Percentiles rank a stretch among this genome's conserved stretches.
phyloP scores from a whole-genome alignment of 805 yeast species.

The Wickerhamiella australiensis region DNA sequence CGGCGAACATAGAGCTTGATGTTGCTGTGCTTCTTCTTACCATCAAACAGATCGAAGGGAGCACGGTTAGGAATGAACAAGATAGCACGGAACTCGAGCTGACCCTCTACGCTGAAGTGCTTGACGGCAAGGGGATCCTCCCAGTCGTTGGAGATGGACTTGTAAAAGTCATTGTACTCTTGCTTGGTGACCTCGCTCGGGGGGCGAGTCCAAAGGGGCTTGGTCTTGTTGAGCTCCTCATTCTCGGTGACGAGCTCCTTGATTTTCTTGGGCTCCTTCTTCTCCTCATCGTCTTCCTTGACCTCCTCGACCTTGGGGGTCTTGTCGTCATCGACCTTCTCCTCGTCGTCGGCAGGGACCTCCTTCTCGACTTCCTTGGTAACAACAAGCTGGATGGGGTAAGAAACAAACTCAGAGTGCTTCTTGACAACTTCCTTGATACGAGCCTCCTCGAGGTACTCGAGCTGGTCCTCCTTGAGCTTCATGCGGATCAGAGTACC shows the following conservation, averaged over 20 bases:
- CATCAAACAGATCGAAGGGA: slow-evolving; percentile 95
- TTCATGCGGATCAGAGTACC: slow-evolving; percentile 93
- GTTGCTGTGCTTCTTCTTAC: slow-evolving; percentile 98
- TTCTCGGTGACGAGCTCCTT: slow-evolving; percentile 90
- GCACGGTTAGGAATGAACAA: slow-evolving; percentile 98
- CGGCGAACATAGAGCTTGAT: slow-evolving; percentile 98
- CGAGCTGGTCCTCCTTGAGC: slow-evolving; percentile 97
- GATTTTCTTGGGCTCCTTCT: slow-evolving; percentile 74
- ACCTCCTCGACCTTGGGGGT: slow-evolving; percentile 68
- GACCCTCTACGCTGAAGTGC: slow-evolving; percentile 99
- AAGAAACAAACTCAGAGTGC: slow-evolving; percentile 98
- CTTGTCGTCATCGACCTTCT: slow-evolving; percentile 44
- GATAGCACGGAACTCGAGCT: slow-evolving; percentile 97
- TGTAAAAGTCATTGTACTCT: slow-evolving; percentile 98
- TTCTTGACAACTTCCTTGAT: slow-evolving; percentile 98
- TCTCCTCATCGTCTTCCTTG: slow-evolving; percentile 57
- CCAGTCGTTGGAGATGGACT: slow-evolving; percentile 99
- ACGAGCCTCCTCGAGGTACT: slow-evolving; percentile 98
- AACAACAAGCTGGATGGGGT: slow-evolving; percentile 97
- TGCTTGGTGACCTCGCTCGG: slow-evolving; percentile 96
- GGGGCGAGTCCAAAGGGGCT: slow-evolving; percentile 98
- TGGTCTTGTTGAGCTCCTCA: slow-evolving; percentile 97
- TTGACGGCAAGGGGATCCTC: slow-evolving; percentile 99
- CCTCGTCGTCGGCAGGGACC: slow-evolving; percentile 71
- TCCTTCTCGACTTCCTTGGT: slow-evolving; percentile 99